A percentile compares a stretch with the other conserved stretches of the same genome.
Evolutionary conservation across 1,284 basidiomycete genomes (phyloP).

Genomic region (Cutaneotrichosporon sp.): DNA sequence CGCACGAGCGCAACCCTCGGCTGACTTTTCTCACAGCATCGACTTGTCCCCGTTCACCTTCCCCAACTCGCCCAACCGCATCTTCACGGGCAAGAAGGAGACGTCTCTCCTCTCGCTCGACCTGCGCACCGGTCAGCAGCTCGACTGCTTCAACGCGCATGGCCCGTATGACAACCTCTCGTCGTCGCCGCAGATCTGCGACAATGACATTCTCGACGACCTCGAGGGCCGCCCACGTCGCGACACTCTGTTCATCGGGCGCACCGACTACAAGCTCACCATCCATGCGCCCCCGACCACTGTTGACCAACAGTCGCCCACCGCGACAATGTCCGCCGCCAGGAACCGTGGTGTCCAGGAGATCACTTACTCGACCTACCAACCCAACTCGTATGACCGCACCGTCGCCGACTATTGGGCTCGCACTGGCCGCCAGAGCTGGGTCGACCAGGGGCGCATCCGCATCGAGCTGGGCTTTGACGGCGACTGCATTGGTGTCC

Average conservation of each 20-base stretch:
- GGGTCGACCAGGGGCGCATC: conserved; percentile 30
- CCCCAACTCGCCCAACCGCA: conserved; percentile 46
- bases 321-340: conserved; percentile 6
- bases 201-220: conserved; percentile 44
- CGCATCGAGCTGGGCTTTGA: conserved; percentile 51
- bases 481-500: conserved; percentile 48
- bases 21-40: conserved; percentile 36
- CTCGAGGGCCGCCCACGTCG: conserved; percentile 39
- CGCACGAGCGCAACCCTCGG: not conserved
- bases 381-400: conserved; percentile 50
- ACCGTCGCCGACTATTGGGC: conserved; percentile 50
- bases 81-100: conserved; percentile 52
- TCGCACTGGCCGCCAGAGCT: conserved; percentile 30
- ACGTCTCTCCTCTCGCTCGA: conserved; percentile 52
- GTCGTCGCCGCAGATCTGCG: conserved; percentile 34
- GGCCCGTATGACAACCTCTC: conserved; percentile 31
- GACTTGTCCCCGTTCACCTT: conserved; percentile 52
- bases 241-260: conserved; percentile 46
- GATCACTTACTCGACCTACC: conserved; percentile 51
- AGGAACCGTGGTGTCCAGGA: conserved; percentile 37
- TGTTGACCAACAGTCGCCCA: conserved; percentile 10
- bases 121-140: conserved; percentile 47
- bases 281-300: conserved; percentile 25
- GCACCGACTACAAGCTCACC: conserved; percentile 49
- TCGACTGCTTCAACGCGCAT: conserved; percentile 45